These are phyloP conservation scores for Penicillium samsonianum DNA, from an alignment of 495 filamentous ascomycete species.

Conservation along the genomic window DNA sequence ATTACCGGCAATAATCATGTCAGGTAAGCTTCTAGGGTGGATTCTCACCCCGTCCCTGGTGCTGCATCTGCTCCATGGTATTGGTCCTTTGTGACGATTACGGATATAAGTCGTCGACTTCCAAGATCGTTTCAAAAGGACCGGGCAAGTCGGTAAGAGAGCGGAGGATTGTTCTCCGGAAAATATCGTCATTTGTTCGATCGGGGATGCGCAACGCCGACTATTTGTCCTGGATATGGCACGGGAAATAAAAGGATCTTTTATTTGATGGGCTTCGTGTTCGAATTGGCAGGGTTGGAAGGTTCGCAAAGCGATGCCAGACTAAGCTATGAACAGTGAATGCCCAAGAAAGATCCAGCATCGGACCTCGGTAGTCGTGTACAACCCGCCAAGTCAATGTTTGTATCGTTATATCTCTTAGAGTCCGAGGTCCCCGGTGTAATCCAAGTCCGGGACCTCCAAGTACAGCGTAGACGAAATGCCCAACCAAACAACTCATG, in stretches of 20 bases:
- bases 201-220: not conserved
- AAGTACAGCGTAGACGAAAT: slow-evolving; percentile 15
- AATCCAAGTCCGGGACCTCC: slow-evolving; percentile 13
- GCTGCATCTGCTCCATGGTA: not conserved
- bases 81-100: slow-evolving; percentile 7
- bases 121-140: not conserved
- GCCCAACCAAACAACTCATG: not conserved
- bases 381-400: not conserved
- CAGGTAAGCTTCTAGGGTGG: not conserved
- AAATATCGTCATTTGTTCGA: not conserved
- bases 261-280: not conserved
- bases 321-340: not conserved
- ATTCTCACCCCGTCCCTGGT: not conserved
- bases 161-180: slow-evolving; percentile 12
- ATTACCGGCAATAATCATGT: slow-evolving; percentile 21
- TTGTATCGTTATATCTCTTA: not conserved
- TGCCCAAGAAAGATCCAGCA: not conserved
- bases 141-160: not conserved
- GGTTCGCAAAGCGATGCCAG: not conserved
- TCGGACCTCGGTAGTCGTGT: not conserved
- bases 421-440: not conserved
- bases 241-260: not conserved
- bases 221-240: not conserved
- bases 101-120: not conserved
- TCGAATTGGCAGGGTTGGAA: not conserved